These are phyloP conservation scores for Termitomyces sp. DNA, from an alignment of 1,284 basidiomycete species.

Conservation along the genomic window DNA sequence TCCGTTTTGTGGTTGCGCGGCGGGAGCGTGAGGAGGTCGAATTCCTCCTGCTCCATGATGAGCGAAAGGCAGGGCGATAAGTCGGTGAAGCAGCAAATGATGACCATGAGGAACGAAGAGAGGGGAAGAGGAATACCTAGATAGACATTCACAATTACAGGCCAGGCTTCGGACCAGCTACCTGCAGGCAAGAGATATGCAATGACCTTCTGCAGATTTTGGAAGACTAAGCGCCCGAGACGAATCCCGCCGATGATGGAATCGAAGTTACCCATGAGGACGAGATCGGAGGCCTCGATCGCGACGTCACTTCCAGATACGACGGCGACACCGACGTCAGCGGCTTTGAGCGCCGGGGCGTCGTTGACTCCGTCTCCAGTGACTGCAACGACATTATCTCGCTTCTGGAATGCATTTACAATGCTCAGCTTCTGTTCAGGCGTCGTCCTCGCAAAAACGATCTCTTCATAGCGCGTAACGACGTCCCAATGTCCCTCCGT, in stretches of 20 bases:
- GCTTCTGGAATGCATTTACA: conserved; percentile 54
- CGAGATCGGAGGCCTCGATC: conserved; percentile 21
- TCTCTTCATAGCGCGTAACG: conserved; percentile 48
- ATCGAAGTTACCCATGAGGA: conserved; percentile 46
- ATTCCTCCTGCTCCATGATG: conserved; percentile 20
- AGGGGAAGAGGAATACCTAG: conserved; percentile 18
- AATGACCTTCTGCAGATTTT: conserved; percentile 60
- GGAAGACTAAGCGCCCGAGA: conserved; percentile 63
- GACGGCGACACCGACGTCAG: conserved; percentile 55
- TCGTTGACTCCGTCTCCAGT: conserved; percentile 70
- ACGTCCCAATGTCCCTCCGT: conserved; percentile 16
- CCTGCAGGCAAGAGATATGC: conserved; percentile 46
- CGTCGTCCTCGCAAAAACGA: conserved; percentile 71
- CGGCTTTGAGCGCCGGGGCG: conserved; percentile 55
- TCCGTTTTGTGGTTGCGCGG: conserved; percentile 18
- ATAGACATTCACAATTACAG: conserved; percentile 16
- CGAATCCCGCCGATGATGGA: conserved; percentile 46
- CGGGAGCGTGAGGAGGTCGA: conserved; percentile 18
- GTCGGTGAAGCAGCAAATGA: conserved; percentile 20
- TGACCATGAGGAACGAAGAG: conserved; percentile 20
- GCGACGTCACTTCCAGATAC: conserved; percentile 48
- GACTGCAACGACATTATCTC: conserved; percentile 49
- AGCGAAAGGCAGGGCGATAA: conserved; percentile 15
- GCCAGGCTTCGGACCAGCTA: conserved; percentile 22
- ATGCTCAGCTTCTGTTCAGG: conserved; percentile 72